These are phyloP conservation scores for Somion occarium DNA, from an alignment of 1,284 basidiomycete species.

Conservation along the genomic window DNA sequence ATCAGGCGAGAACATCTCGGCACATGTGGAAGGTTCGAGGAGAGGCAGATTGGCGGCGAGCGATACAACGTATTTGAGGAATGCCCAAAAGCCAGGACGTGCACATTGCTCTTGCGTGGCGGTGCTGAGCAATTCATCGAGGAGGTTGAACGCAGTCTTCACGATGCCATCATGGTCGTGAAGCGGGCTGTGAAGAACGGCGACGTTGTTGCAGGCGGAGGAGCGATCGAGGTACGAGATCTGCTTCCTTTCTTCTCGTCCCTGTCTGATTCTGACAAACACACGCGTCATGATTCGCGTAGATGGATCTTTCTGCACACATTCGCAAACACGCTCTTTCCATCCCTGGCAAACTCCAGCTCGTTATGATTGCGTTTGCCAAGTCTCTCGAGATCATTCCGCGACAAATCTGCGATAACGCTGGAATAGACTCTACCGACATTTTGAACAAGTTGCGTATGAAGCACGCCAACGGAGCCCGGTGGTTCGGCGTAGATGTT, in stretches of 20 bases:
- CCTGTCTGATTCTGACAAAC: background rate
- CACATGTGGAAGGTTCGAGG: slow-evolving; percentile 88
- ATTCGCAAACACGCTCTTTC: slow-evolving; percentile 88
- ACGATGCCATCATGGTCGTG: slow-evolving; percentile 99
- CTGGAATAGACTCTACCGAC: slow-evolving; percentile 96
- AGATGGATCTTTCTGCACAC: slow-evolving; percentile 97
- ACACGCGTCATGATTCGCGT: slow-evolving; percentile 11
- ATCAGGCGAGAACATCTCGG: slow-evolving; percentile 90
- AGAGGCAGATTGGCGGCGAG: slow-evolving; percentile 96
- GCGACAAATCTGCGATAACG: slow-evolving; percentile 97
- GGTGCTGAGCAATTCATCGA: slow-evolving; percentile 99
- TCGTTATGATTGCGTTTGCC: slow-evolving; percentile 94
- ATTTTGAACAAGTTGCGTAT: slow-evolving; percentile 96
- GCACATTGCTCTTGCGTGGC: slow-evolving; percentile 93
- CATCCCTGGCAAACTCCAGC: slow-evolving; percentile 95
- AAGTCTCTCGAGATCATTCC: slow-evolving; percentile 98
- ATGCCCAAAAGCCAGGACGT: slow-evolving; percentile 95
- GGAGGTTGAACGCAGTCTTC: slow-evolving; percentile 95
- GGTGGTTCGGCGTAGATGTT: slow-evolving; percentile 95
- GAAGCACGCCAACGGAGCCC: slow-evolving; percentile 86
- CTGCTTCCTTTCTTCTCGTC: slow-evolving; percentile 5
- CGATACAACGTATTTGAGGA: slow-evolving; percentile 95
- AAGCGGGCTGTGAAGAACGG: slow-evolving; percentile 96
- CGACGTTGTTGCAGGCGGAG: slow-evolving; percentile 95
- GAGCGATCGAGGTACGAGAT: slow-evolving; percentile 83